A percentile compares a stretch with the other conserved stretches of the same genome.
These are phyloP conservation scores for Combretum micranthum DNA, from an alignment of 345 rosid genomes.

Conservation along the genomic window DNA sequence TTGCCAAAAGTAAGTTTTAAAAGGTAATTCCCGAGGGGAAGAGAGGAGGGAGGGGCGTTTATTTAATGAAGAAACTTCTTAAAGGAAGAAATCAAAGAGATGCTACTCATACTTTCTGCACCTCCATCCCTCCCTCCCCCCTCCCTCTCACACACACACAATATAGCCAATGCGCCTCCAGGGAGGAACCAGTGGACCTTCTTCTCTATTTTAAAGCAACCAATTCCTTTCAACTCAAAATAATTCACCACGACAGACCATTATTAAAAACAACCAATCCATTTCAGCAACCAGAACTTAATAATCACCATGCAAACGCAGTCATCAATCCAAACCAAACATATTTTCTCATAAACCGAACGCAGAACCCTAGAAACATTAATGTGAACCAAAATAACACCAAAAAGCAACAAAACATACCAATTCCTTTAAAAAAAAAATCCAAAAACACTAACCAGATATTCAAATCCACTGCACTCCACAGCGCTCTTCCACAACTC, in stretches of 20 bases:
- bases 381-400: slow-evolving; percentile 1
- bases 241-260: not conserved
- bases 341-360: not conserved
- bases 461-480: slow-evolving; percentile 17
- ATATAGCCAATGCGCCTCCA: too few species aligned
- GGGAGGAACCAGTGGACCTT: too few species aligned
- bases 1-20: too few species aligned
- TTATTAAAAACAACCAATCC: slow-evolving; percentile 3
- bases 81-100: too few species aligned
- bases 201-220: too few species aligned
- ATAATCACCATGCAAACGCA: not conserved
- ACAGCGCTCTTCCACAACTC: slow-evolving; percentile 18
- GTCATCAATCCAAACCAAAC: not conserved
- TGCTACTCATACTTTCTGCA: too few species aligned
- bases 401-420: not conserved
- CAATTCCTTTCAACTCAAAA: not conserved
- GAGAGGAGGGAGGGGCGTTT: too few species aligned
- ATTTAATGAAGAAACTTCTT: too few species aligned
- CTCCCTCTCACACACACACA: too few species aligned
- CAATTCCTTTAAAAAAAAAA: slow-evolving; percentile 9
- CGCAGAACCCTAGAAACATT: not conserved
- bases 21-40: too few species aligned
- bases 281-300: slow-evolving; percentile 3
- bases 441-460: slow-evolving; percentile 19
- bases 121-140: too few species aligned